Evolutionary conservation across 306 rosid species (phyloP).

Genomic region (Lithocarpus polystachyus): DNA sequence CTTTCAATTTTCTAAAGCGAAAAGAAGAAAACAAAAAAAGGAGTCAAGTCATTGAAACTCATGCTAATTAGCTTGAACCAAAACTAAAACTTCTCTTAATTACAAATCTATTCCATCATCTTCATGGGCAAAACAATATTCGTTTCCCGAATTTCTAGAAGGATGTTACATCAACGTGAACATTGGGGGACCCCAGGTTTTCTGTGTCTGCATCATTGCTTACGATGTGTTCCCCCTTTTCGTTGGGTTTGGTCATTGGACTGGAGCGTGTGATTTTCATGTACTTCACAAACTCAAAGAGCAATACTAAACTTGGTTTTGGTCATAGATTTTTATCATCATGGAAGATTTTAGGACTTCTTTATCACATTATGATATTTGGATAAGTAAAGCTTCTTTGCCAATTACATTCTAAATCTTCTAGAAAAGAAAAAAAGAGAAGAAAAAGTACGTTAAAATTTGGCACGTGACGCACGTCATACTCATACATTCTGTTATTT

Average conservation of each 20-base stretch:
- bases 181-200: constrained; percentile 17
- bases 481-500: too few species aligned
- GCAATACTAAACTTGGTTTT: constrained; percentile 9
- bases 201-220: constrained; percentile 41
- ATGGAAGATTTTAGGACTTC: not conserved
- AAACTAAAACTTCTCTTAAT: not conserved
- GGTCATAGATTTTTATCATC: constrained; percentile 13
- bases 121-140: not conserved
- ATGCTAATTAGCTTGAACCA: not conserved
- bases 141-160: not conserved
- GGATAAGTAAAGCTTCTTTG: not conserved
- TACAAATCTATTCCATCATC: not conserved
- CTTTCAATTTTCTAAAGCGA: too few species aligned
- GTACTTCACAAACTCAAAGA: constrained; percentile 7
- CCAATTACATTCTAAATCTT: not conserved
- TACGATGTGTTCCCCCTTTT: constrained; percentile 8
- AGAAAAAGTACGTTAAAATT: too few species aligned
- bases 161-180: not conserved
- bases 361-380: not conserved
- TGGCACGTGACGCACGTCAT: too few species aligned
- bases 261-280: constrained; percentile 19
- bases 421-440: not conserved
- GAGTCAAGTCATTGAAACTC: too few species aligned
- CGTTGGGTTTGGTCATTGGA: not conserved
- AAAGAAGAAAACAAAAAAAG: not conserved